Evolutionary conservation across 2,329 filamentous ascomycete species (phyloP), one percentile per base, ranked within the genome.

Genomic region (Phaeosphaeriaceae sp.): DNA sequence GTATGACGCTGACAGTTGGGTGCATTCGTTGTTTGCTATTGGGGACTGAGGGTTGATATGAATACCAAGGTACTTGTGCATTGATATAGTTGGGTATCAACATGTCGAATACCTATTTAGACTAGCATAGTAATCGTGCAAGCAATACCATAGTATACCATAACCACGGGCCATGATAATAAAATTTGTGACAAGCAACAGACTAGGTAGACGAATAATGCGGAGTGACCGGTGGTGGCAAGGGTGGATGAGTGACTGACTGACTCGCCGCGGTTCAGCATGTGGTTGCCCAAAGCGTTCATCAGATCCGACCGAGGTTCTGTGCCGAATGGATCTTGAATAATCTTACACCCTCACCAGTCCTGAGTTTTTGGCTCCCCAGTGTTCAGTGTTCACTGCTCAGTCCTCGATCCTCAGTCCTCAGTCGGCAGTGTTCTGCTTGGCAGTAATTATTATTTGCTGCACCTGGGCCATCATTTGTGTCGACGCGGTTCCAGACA

Each of bases 21-120:
- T 65, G 17, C 70, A 75, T 47, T 77, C 75, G 15, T 50, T 77
- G 49, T 77, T 76, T 60, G 55, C 68, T 26, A 64, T 73, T 52
- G 68, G 67, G 3, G 50, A 61, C 34, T 71, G 54, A 68, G 28
- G 15, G n/a, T 35, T 2, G 6, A 26, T 26, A 26, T n/a, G n/a
- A n/a, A n/a, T n/a, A n/a, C n/a, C n/a, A n/a, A n/a, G 23, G 11
- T 26, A 11, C 23, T 26, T 26, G 23, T 6, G 23, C 7, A 26
- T 26, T 26, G 23, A 26, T 18, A 20, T 36, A 36, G 11, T 17
- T 17, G 18, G 34, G 15, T 16, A 33, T 33, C 13, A 26, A 26
- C 6, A 26, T 26, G 23, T 26, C 23, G 23, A 26, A 11, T 26
- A 15, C 13, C 11, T n/a, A 15, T 16, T 12, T n/a, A 15, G 30